Conservation (phyloP, 192 early-diverging fungal genomes). For the Coemansia sp. region DNA sequence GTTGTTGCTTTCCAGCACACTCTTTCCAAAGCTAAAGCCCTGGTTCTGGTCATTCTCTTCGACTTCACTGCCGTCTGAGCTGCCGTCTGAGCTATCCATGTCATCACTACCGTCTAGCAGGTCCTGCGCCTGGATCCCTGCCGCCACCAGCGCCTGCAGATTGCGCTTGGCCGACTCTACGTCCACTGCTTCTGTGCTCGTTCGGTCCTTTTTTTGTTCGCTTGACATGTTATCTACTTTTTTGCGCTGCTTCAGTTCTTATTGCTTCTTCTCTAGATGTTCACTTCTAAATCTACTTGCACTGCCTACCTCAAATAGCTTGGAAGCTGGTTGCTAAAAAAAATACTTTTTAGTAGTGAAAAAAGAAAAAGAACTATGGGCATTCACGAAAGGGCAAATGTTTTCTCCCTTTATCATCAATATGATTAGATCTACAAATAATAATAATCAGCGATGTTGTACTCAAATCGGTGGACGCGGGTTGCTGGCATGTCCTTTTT, state of each 20-base stretch:
- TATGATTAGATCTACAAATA: background rate
- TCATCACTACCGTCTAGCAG: constrained; percentile 27
- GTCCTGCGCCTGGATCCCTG: constrained; percentile 44
- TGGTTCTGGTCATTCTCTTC: constrained; percentile 1
- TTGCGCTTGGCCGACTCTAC: constrained; percentile 50
- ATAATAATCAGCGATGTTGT: constrained; percentile 40
- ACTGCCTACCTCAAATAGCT: too few species aligned
- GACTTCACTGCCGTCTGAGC: constrained; percentile 13
- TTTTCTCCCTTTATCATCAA: too few species aligned
- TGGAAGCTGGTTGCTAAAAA: too few species aligned
- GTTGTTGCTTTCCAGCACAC: background rate
- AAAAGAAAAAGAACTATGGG: too few species aligned
- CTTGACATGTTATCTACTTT: too few species aligned
- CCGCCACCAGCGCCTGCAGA: constrained; percentile 45
- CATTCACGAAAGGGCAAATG: too few species aligned
- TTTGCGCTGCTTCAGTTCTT: too few species aligned
- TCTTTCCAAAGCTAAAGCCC: background rate
- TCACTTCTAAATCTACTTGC: too few species aligned
- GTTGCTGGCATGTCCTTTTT: constrained; percentile 45
- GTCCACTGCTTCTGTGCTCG: constrained; percentile 11
- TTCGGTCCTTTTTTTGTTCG: too few species aligned
- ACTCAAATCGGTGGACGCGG: constrained; percentile 47
- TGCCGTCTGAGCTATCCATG: constrained; percentile 14
- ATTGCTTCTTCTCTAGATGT: too few species aligned
- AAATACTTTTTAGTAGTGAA: too few species aligned